Conservation (phyloP, 768 basidiomycete genomes). For the Lactarius indigo region DNA sequence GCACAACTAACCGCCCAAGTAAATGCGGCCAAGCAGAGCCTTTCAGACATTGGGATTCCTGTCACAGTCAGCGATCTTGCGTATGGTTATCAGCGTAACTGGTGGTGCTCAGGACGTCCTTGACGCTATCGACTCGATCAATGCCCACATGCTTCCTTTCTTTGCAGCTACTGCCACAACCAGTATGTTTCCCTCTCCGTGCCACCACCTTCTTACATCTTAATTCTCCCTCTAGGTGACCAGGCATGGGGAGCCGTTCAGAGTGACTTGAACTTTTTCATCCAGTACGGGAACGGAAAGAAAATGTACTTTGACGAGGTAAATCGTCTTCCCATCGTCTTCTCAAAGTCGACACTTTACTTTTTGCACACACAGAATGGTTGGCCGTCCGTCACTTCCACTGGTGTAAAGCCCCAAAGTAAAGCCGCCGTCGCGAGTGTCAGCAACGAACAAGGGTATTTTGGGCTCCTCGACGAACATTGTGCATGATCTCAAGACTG, state of each 20-base stretch:
- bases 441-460: constrained; percentile 49
- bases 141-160: constrained; percentile 69
- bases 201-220: neutral
- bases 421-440: constrained; percentile 50
- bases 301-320: constrained; percentile 75
- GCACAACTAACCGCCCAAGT: constrained; percentile 50
- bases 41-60: constrained; percentile 51
- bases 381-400: constrained; percentile 66
- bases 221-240: constrained; percentile 38
- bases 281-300: constrained; percentile 56
- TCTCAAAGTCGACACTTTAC: neutral
- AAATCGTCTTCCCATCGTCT: neutral
- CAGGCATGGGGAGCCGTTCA: constrained; percentile 59
- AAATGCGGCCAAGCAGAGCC: constrained; percentile 41
- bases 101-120: constrained; percentile 53
- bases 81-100: constrained; percentile 42
- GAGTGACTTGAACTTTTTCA: constrained; percentile 61
- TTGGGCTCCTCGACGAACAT: constrained; percentile 55
- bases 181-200: constrained; percentile 36
- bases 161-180: constrained; percentile 54
- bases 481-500: constrained; percentile 60
- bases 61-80: constrained; percentile 51
- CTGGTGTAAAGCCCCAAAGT: constrained; percentile 61
- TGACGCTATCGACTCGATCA: constrained; percentile 57
- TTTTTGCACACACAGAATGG: constrained; percentile 50